Conservation (phyloP, 1,284 basidiomycete genomes). For the Apiotrichum akiyoshidainum region DNA sequence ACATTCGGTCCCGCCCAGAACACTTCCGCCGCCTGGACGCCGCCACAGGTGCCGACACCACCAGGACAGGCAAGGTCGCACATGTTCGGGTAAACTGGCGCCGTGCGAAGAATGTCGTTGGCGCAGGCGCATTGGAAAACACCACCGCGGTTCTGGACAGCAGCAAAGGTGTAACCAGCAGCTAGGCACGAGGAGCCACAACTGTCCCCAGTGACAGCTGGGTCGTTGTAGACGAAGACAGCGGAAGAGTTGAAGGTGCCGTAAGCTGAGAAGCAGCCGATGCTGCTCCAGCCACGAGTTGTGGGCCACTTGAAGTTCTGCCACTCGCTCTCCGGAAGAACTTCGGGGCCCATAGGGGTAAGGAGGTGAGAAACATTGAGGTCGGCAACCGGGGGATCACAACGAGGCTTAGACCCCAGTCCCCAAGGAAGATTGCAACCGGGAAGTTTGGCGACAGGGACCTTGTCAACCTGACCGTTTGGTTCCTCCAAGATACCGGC, state of each 20-base stretch:
- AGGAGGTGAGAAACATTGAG: constrained; percentile 25
- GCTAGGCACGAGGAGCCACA: constrained; percentile 16
- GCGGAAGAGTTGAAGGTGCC: background rate
- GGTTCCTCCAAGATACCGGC: constrained; percentile 30
- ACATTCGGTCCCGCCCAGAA: background rate
- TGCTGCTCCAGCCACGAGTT: constrained; percentile 26
- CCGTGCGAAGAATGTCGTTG: constrained; percentile 15
- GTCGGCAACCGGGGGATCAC: constrained; percentile 13
- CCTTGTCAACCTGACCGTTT: constrained; percentile 21
- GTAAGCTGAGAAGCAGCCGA: constrained; percentile 23
- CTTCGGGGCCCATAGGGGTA: constrained; percentile 25
- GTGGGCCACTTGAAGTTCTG: constrained; percentile 19
- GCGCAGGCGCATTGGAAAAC: constrained; percentile 25
- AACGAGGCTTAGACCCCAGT: constrained; percentile 27
- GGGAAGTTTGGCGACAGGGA: constrained; percentile 20
- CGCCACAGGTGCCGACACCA: constrained; percentile 34
- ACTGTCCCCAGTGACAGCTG: constrained; percentile 10
- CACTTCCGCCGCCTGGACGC: background rate
- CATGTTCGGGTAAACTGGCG: constrained; percentile 19
- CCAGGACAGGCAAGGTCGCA: constrained; percentile 37
- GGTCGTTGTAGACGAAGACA: background rate
- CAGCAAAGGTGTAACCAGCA: constrained; percentile 19
- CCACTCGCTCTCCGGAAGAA: constrained; percentile 11
- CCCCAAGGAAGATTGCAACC: constrained; percentile 36
- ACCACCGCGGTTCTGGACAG: constrained; percentile 6